phyloP scores from a whole-genome alignment of 169 alveolate species.

The Plasmodium malariae region DNA sequence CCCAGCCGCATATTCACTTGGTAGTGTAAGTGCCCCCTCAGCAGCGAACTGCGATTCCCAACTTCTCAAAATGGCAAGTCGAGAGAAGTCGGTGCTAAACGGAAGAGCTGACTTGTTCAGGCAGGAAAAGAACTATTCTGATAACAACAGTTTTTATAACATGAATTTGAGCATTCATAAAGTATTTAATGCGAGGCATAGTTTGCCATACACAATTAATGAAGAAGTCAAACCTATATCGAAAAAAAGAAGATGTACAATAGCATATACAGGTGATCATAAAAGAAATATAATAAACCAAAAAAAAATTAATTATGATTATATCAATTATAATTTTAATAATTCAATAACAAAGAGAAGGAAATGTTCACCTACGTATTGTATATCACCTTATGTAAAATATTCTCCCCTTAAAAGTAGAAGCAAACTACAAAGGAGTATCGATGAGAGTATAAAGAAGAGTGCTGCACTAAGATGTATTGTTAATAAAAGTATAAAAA shows the following conservation, averaged over 20 bases:
- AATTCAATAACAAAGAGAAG: constrained; percentile 40
- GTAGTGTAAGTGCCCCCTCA: too few species aligned
- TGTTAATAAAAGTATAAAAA: constrained; percentile 36
- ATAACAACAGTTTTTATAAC: constrained; percentile 12
- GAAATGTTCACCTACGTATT: constrained; percentile 17
- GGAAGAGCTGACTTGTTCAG: too few species aligned
- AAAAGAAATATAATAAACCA: neutral
- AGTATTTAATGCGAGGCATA: constrained; percentile 27
- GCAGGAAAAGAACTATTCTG: constrained; percentile 13
- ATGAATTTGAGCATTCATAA: constrained; percentile 59
- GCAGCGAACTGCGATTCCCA: too few species aligned
- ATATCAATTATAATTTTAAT: constrained; percentile 41
- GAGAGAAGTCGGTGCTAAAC: too few species aligned
- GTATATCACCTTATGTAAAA: neutral
- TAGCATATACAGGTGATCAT: constrained; percentile 23
- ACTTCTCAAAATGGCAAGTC: too few species aligned
- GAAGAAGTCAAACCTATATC: constrained; percentile 28
- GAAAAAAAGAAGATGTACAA: constrained; percentile 58
- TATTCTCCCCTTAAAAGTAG: constrained; percentile 38
- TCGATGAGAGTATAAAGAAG: constrained; percentile 51
- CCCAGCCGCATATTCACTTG: too few species aligned
- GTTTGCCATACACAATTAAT: constrained; percentile 22
- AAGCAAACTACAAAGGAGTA: constrained; percentile 39
- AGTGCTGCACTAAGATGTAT: constrained; percentile 50
- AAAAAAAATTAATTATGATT: constrained; percentile 19